Evolutionary conservation across 306 rosid species (phyloP), one percentile per base, ranked within the genome.

Genomic region (Malus sieversii): DNA sequence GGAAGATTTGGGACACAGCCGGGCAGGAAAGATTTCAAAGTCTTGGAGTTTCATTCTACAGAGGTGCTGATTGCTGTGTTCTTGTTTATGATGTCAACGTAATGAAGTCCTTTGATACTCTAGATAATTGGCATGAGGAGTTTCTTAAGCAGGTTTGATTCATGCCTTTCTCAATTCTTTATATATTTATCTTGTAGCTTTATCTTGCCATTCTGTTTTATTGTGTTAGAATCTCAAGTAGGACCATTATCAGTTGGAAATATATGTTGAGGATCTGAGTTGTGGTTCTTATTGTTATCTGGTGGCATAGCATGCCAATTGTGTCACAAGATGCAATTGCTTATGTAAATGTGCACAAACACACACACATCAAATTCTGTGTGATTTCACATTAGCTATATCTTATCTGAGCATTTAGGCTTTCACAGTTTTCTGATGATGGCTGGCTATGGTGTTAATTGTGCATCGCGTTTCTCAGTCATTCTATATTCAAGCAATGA

Each of bases 1-100:
- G 84, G 76, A 83, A 91, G 98, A 91, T 94, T 86, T 94, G 98
- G 97, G 97, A 94, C 81, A 94, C 97, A 25, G 98, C 97, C 46
- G 98, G 98, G 69, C 97, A 94, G 87, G 98, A 91, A 75, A 86
- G 98, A 75, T 94, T 94, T 79, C 98, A 94, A 70, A 94, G 98
- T 84, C 98, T 91, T 74, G 97, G 98, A 72, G 96, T 94, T 79
- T 88, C 97, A 1, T 93, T 93, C 78, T 93, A 91, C 79, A 86
- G 98, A 83, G 98, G 98, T 61, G 96, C 97, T 0, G 97, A 91
- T 87, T 94, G 98, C 82, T 94, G 98, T 71, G 96, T 91, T 73
- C 87, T 94, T 16, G 98, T 89, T 16, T 94, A 91, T 73, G 98
- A 94, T 78, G 97, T 94, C 69, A 94, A 91, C 19, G 90, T 94